phyloP scores from a whole-genome alignment of 495 filamentous ascomycete genomes.

The Neurospora sp. region DNA sequence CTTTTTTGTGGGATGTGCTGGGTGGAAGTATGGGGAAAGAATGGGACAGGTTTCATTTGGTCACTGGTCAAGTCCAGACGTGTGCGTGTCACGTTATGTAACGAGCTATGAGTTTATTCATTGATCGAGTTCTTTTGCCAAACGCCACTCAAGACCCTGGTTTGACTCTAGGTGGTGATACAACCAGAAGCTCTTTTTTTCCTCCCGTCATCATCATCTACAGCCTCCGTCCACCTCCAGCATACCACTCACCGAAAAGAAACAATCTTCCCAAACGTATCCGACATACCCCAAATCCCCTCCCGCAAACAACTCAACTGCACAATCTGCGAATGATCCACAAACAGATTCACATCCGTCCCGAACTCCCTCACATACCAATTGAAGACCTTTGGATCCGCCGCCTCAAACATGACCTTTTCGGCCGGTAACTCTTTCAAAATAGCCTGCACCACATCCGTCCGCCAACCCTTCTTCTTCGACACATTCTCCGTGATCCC shows the following conservation, averaged over 20 bases:
- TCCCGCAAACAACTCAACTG: conserved; percentile 43
- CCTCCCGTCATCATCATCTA: too few relatives aligned
- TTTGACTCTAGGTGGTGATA: too few relatives aligned
- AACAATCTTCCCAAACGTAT: conserved; percentile 49
- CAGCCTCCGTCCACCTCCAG: too few relatives aligned
- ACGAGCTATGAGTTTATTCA: too few relatives aligned
- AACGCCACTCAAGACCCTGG: too few relatives aligned
- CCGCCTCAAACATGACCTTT: conserved; percentile 54
- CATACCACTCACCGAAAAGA: conserved; percentile 35
- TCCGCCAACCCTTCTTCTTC: conserved; percentile 35
- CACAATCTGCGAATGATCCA: conserved; percentile 53
- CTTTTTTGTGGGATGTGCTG: too few relatives aligned
- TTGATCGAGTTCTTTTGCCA: too few relatives aligned
- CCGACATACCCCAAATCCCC: conserved; percentile 48
- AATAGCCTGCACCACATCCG: conserved; percentile 46
- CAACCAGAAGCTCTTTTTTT: too few relatives aligned
- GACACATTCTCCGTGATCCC: conserved; percentile 51
- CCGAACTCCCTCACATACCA: conserved; percentile 51
- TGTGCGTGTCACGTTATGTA: too few relatives aligned
- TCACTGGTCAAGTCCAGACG: too few relatives aligned
- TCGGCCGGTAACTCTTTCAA: conserved; percentile 44
- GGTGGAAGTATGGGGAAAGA: too few relatives aligned
- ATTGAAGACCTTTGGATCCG: conserved; percentile 47
- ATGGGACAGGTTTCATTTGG: too few relatives aligned
- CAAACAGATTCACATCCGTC: conserved; percentile 50